These are phyloP conservation scores for Globisporangium echinulatum DNA, from an alignment of 352 stramenopile genomes.

Conservation along the genomic window DNA sequence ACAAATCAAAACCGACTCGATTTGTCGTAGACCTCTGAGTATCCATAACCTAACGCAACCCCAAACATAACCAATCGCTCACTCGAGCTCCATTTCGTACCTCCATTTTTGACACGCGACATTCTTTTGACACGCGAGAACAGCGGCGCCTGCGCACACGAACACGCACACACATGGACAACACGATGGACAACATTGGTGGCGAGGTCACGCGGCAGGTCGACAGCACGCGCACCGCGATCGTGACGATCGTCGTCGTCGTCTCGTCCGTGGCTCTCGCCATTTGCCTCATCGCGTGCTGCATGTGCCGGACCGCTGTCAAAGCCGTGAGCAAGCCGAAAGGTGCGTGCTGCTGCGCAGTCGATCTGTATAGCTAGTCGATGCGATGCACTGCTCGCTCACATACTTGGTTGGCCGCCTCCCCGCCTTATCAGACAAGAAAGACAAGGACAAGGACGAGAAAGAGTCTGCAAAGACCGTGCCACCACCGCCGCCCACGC, in stretches of 20 bases:
- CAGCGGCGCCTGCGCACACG: neutral
- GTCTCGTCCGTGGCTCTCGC: neutral
- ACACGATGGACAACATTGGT: neutral
- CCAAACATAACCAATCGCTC: too few species aligned
- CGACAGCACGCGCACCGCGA: conserved; percentile 1
- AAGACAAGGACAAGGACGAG: neutral
- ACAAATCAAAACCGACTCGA: too few species aligned
- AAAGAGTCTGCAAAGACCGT: neutral
- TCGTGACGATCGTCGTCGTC: conserved; percentile 2
- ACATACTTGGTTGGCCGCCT: neutral
- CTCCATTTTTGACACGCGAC: too few species aligned
- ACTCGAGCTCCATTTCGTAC: neutral
- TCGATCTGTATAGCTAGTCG: neutral
- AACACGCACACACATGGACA: neutral
- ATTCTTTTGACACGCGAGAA: neutral
- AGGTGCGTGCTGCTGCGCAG: neutral
- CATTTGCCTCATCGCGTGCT: neutral
- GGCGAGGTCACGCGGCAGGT: conserved; percentile 1
- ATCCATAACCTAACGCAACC: too few species aligned
- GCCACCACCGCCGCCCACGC: neutral
- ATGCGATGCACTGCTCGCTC: neutral
- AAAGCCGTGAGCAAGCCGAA: neutral
- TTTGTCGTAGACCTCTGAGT: too few species aligned
- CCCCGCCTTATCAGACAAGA: neutral
- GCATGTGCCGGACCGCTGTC: neutral